Percentiles rank a stretch among this genome's conserved stretches.
Conservation (phyloP, 257 asterid genomes). For the Ocimum tenuiflorum region DNA sequence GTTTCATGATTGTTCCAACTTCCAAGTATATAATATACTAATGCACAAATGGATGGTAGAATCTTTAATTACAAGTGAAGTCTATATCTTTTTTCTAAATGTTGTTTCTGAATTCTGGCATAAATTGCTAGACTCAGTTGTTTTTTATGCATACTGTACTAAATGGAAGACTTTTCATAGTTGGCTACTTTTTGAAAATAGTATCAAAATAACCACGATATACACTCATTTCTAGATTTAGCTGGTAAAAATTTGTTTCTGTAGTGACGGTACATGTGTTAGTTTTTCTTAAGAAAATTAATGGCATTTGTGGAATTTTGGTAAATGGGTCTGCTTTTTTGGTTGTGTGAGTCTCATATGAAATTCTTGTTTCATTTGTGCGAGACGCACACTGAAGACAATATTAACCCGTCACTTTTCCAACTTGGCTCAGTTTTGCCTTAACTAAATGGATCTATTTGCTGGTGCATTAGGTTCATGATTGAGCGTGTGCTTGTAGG, state of each 20-base stretch:
- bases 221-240: neutral
- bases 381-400: neutral
- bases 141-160: neutral
- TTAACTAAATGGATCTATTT: neutral
- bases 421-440: neutral
- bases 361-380: slow-evolving; percentile 6
- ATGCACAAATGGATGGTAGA: neutral
- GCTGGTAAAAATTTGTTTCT: neutral
- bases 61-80: neutral
- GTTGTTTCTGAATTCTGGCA: too few relatives aligned
- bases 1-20: too few relatives aligned
- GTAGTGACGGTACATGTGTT: neutral
- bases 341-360: neutral
- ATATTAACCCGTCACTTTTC: neutral
- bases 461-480: neutral
- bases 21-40: neutral
- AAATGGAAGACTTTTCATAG: neutral
- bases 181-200: neutral
- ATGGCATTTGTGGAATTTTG: neutral
- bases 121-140: neutral
- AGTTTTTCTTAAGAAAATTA: neutral
- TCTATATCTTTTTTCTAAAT: neutral
- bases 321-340: neutral
- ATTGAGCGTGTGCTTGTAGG: slow-evolving; percentile 39
- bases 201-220: neutral